A percentile compares a stretch with the other conserved stretches of the same genome.
Evolutionary conservation across 1,139 yeast genomes (phyloP).

Genomic region (Hansenula sp.): DNA sequence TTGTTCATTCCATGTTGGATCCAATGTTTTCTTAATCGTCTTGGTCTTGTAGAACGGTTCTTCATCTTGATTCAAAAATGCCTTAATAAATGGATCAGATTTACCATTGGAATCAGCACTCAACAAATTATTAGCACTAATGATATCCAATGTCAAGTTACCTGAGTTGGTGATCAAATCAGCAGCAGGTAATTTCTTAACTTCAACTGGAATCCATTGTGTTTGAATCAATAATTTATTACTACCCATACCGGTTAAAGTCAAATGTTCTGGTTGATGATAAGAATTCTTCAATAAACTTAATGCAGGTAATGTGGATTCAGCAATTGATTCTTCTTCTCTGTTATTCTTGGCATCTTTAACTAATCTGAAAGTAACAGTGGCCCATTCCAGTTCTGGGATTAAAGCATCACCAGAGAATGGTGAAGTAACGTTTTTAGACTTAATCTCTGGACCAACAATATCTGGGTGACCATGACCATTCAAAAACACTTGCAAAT

Average conservation of each 20-base stretch:
- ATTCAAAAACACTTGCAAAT: conserved; percentile 73
- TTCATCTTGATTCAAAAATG: conserved; percentile 60
- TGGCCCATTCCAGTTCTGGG: conserved; percentile 75
- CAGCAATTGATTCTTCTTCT: conserved; percentile 58
- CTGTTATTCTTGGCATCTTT: conserved; percentile 50
- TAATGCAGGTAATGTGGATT: conserved; percentile 61
- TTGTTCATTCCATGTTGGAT: conserved; percentile 82
- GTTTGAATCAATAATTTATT: conserved; percentile 55
- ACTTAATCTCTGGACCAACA: conserved; percentile 45
- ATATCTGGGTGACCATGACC: conserved; percentile 62
- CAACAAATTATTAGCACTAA: conserved; percentile 66
- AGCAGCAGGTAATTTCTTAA: conserved; percentile 59
- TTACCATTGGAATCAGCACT: conserved; percentile 88
- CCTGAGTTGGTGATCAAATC: conserved; percentile 83
- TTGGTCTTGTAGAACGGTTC: conserved; percentile 62
- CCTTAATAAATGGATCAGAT: conserved; percentile 84
- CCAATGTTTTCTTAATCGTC: conserved; percentile 77
- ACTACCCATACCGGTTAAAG: conserved; percentile 43
- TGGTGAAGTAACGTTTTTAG: conserved; percentile 41
- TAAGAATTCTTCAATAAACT: conserved; percentile 67
- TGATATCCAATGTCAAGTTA: conserved; percentile 54
- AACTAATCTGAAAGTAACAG: conserved; percentile 56
- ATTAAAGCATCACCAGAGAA: conserved; percentile 70
- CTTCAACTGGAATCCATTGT: conserved; percentile 75
- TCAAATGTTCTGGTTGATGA: conserved; percentile 52